These are phyloP conservation scores for Buddleja alternifolia DNA, from an alignment of 257 asterid genomes.

Conservation along the genomic window DNA sequence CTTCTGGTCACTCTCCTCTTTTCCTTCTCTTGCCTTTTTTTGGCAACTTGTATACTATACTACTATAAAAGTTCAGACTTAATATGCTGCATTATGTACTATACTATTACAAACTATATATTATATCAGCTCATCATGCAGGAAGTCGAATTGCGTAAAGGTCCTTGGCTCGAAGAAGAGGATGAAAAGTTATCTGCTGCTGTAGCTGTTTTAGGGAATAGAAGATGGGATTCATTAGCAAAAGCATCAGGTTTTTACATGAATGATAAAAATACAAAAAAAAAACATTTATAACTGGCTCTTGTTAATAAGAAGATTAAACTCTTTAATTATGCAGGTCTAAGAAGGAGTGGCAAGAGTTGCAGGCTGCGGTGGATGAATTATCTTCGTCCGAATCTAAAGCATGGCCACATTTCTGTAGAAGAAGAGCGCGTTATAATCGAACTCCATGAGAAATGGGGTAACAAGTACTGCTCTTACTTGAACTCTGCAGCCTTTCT, in stretches of 20 bases:
- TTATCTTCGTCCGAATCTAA: conserved; percentile 68
- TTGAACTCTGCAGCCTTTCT: background rate
- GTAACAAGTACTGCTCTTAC: conserved; percentile 54
- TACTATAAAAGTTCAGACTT: conserved; percentile 28
- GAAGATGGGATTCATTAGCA: conserved; percentile 78
- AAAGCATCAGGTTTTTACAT: conserved; percentile 58
- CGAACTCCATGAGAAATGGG: conserved; percentile 65
- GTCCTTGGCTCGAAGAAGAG: conserved; percentile 78
- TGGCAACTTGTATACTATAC: conserved; percentile 24
- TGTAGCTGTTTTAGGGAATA: conserved; percentile 58
- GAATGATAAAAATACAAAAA: background rate
- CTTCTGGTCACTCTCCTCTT: conserved; percentile 37
- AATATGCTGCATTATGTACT: background rate
- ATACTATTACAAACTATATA: background rate
- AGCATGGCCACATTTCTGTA: conserved; percentile 57
- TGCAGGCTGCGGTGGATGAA: conserved; percentile 87
- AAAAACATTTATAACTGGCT: background rate
- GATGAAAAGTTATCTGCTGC: conserved; percentile 56
- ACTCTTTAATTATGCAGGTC: conserved; percentile 37
- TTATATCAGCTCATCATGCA: conserved; percentile 36
- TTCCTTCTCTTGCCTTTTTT: conserved; percentile 5
- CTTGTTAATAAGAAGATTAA: background rate
- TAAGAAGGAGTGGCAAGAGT: conserved; percentile 74
- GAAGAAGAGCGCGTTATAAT: conserved; percentile 58
- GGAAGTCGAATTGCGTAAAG: conserved; percentile 52